Base-by-base conservation (phyloP, 768 basidiomycete genomes). In the Phylloporus arenicola region DNA sequence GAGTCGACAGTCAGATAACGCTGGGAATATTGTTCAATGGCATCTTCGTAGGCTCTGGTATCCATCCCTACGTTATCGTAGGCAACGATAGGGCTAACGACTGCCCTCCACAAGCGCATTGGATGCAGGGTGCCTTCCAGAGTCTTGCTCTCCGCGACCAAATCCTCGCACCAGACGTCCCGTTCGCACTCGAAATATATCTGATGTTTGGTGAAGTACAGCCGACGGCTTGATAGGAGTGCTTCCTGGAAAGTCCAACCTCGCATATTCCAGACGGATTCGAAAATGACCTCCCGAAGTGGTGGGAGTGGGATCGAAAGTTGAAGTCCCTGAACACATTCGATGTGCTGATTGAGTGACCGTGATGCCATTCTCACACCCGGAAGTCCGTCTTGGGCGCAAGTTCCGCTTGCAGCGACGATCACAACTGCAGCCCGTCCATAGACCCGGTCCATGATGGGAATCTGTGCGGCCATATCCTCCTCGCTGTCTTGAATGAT, bases 171-270 rank as follows among this genome's bases (percentile, higher is more conserved):
- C 57, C 57, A 62, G 3, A 53, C 9, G 13, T 64, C 63, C 30
- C 27, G 17, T n/a, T 5, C 25, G 35, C 62, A 64, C n/a, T 57
- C 50, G 39, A 59, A 63, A 30, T 62, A 61, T 3, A 63, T 11
- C 17, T 63, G 57, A 14, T 64, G 33, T 14, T 53, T 34, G 10
- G 62, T 62, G 43, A 61, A 57, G 38, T 45, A 59, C 16, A 62
- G 22, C 1, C 63, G 57, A 2, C 62, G 63, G 14, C 51, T 54
- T 11, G 62, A 63, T 14, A 64, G 54, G 3, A 56, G 3, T 0
- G 27, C 29, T 16, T 63, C 62, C 31, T 64, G 62, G 27, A 53
- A 62, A 4, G 63, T 63, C 62, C 62, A 63, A 4, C 57, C 62
- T 13, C 62, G 52, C 16, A 48, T 57, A 11, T 49, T 17, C 62